Percentiles rank a stretch among this genome's conserved stretches.
Evolutionary conservation across 2,329 filamentous ascomycete species (phyloP).

Genomic region (Ceratocystiopsis brevicomis): DNA sequence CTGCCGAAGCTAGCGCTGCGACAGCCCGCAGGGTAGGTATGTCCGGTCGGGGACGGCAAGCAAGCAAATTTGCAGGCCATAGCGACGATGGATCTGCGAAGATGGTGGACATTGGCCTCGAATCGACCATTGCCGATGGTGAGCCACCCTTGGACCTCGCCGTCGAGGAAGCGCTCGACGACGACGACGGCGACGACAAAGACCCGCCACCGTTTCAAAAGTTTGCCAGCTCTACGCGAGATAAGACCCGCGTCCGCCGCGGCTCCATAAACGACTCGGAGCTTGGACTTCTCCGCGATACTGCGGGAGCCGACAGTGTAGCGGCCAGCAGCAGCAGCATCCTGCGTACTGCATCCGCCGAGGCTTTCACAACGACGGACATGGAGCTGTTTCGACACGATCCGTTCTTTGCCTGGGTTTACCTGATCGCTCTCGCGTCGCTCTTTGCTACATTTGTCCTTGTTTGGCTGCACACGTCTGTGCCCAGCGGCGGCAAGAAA

Average conservation of each 20-base stretch:
- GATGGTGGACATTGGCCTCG: conserved; percentile 77
- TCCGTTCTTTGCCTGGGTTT: conserved; percentile 79
- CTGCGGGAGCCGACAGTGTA: conserved; percentile 18
- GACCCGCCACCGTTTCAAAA: conserved; percentile 42
- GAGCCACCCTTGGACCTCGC: conserved; percentile 43
- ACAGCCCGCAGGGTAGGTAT: conserved; percentile 7
- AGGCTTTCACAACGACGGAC: conserved; percentile 33
- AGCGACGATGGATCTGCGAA: conserved; percentile 31
- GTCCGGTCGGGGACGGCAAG: conserved; percentile 8
- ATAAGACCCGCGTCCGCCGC: too few species aligned
- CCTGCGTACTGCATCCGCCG: conserved; percentile 13
- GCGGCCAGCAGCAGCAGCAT: conserved; percentile 2
- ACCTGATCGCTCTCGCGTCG: conserved; percentile 64
- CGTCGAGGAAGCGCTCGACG: conserved; percentile 1
- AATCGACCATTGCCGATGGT: conserved; percentile 41
- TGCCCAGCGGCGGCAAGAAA: conserved; percentile 25
- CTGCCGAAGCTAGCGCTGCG: conserved; percentile 9
- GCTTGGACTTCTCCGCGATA: conserved; percentile 22
- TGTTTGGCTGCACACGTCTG: conserved; percentile 72
- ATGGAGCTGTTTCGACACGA: conserved; percentile 66
- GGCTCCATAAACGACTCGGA: conserved; percentile 25
- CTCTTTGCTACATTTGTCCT: conserved; percentile 79
- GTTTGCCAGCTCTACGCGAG: conserved; percentile 20
- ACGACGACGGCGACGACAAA: conserved; percentile 4
- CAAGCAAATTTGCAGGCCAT: not conserved